phyloP scores from a whole-genome alignment of 2,329 filamentous ascomycete genomes.

The Grosmannia serpens region DNA sequence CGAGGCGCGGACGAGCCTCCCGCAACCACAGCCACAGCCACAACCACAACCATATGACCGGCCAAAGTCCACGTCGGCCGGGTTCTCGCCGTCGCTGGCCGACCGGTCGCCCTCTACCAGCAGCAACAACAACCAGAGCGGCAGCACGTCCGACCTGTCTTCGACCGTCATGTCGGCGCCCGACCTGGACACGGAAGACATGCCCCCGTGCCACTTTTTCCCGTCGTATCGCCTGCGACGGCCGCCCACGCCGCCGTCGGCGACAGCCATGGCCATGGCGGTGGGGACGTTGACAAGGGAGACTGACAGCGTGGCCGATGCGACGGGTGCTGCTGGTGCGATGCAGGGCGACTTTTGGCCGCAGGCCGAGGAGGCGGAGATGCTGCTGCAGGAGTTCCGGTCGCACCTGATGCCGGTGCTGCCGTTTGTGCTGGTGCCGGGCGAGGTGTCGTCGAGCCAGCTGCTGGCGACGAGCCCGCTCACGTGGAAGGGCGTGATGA shows the following conservation, averaged over 20 bases:
- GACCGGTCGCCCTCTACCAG: conserved; percentile 6
- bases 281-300: neutral
- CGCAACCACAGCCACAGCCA: too few relatives aligned
- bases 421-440: conserved; percentile 33
- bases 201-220: neutral
- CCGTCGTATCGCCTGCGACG: neutral
- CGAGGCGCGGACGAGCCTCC: too few relatives aligned
- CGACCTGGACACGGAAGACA: neutral
- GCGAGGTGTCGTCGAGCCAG: conserved; percentile 22
- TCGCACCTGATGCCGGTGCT: conserved; percentile 24
- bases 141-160: neutral
- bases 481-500: conserved; percentile 38
- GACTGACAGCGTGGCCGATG: neutral
- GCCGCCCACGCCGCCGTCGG: neutral
- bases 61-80: neutral
- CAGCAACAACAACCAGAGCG: conserved; percentile 3
- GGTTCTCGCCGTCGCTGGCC: neutral
- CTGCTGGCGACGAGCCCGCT: conserved; percentile 29
- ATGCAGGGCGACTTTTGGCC: conserved; percentile 25
- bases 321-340: neutral
- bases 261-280: neutral
- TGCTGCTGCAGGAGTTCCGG: conserved; percentile 25
- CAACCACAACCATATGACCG: too few relatives aligned
- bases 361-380: conserved; percentile 26
- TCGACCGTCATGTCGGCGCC: neutral